A percentile compares a stretch with the other conserved stretches of the same genome.
These are phyloP conservation scores for Pseudopyrenochaeta lycopersici DNA, from an alignment of 2,329 filamentous ascomycete genomes.

Conservation along the genomic window DNA sequence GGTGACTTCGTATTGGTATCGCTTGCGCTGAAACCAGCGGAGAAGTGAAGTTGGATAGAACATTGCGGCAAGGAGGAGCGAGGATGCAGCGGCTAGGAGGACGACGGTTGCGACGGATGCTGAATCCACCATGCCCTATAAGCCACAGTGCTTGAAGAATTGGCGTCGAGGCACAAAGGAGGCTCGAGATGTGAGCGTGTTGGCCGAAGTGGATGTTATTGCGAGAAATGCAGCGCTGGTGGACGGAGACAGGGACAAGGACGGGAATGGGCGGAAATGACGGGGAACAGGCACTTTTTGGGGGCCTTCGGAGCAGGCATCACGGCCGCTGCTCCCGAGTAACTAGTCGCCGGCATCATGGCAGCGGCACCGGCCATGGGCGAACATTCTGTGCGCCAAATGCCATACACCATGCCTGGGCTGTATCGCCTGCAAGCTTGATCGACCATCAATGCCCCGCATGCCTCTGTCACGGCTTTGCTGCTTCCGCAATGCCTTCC, in stretches of 20 bases:
- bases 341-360: conserved; percentile 4
- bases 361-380: background rate
- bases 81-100: conserved; percentile 47
- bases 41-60: conserved; percentile 66
- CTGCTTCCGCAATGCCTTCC: conserved; percentile 15
- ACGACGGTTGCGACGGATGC: conserved; percentile 47
- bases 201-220: background rate
- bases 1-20: conserved; percentile 98
- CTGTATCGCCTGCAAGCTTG: conserved; percentile 11
- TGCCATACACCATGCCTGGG: conserved; percentile 26
- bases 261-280: background rate
- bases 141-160: too few species aligned
- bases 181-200: background rate
- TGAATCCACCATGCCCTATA: conserved; percentile 40
- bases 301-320: background rate
- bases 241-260: background rate
- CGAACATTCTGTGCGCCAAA: conserved; percentile 9
- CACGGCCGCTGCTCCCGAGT: background rate
- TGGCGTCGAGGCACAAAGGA: background rate
- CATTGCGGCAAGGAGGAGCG: conserved; percentile 55
- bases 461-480: conserved; percentile 11
- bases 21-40: conserved; percentile 91
- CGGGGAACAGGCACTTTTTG: background rate
- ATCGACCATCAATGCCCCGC: conserved; percentile 16
- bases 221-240: background rate